phyloP scores from a whole-genome alignment of 2,329 filamentous ascomycete genomes.

The Hyphodiscus sp. region DNA sequence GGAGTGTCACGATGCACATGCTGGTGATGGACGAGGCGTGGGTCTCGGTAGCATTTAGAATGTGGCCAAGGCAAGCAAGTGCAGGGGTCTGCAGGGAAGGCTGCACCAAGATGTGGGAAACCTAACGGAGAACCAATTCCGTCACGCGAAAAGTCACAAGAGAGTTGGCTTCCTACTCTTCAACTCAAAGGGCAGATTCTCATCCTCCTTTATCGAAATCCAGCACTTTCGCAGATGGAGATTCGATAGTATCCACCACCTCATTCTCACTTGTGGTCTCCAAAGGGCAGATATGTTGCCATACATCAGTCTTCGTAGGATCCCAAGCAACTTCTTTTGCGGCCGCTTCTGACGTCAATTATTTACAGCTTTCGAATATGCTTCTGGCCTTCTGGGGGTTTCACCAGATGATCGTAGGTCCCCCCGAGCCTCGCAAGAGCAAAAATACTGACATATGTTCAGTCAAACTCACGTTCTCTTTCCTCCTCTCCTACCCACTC shows the following conservation, averaged over 20 bases:
- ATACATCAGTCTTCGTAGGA: conserved; percentile 54
- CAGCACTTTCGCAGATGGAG: conserved; percentile 17
- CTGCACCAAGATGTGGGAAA: too few species aligned
- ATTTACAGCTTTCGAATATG: conserved; percentile 53
- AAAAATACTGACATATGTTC: conserved; percentile 10
- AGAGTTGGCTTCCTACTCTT: not conserved
- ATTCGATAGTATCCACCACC: conserved; percentile 9
- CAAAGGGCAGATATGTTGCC: conserved; percentile 46
- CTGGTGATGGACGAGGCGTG: conserved; percentile 1
- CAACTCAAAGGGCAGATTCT: too few species aligned
- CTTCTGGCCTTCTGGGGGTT: conserved; percentile 50
- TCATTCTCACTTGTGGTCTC: not conserved
- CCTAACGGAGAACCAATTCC: too few species aligned
- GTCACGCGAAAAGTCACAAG: not conserved
- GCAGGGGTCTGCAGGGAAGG: too few species aligned
- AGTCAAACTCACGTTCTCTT: conserved; percentile 93
- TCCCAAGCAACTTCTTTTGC: conserved; percentile 3
- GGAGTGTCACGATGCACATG: not conserved
- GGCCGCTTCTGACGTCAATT: conserved; percentile 24
- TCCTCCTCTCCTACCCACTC: conserved; percentile 87
- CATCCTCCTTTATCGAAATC: not conserved
- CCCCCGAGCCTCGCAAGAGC: not conserved
- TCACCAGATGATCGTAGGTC: conserved; percentile 57
- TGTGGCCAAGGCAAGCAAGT: too few species aligned
- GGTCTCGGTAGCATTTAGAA: too few species aligned